Evolutionary conservation across 2,329 filamentous ascomycete species (phyloP).

Genomic region (Stachybotrys elegans): DNA sequence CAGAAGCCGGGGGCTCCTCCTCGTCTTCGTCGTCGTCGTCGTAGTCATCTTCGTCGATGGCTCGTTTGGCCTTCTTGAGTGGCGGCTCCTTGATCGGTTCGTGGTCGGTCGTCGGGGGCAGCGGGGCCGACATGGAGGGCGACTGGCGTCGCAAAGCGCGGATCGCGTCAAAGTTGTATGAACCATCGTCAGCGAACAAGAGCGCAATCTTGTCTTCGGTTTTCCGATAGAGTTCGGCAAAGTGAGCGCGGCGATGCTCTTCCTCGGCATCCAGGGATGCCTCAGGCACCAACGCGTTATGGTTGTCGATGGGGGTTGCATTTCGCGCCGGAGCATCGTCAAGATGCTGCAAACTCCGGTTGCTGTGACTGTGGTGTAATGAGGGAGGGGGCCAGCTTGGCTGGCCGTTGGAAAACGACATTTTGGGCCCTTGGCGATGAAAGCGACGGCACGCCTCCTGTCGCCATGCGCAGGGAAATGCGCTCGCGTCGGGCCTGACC

Average conservation of each 20-base stretch:
- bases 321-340: slow-evolving; percentile 55
- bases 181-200: slow-evolving; percentile 61
- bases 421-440: slow-evolving; percentile 48
- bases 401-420: slow-evolving; percentile 65
- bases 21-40: slow-evolving; percentile 73
- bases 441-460: slow-evolving; percentile 41
- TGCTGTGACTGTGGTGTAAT: slow-evolving; percentile 41
- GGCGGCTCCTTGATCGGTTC: slow-evolving; percentile 55
- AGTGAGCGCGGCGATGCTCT: slow-evolving; percentile 66
- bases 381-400: slow-evolving; percentile 59
- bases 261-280: slow-evolving; percentile 57
- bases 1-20: slow-evolving; percentile 47
- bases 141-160: slow-evolving; percentile 45
- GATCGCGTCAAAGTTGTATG: slow-evolving; percentile 47
- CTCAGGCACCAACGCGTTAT: slow-evolving; percentile 53
- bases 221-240: slow-evolving; percentile 71
- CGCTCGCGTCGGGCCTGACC: slow-evolving; percentile 47
- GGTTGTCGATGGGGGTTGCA: slow-evolving; percentile 45
- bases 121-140: slow-evolving; percentile 32
- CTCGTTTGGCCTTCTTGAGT: slow-evolving; percentile 68
- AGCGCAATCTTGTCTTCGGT: slow-evolving; percentile 72
- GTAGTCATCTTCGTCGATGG: slow-evolving; percentile 81
- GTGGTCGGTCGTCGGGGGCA: slow-evolving; percentile 55
- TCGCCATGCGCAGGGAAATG: slow-evolving; percentile 51
- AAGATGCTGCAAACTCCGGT: slow-evolving; percentile 48